Evolutionary conservation across 805 yeast genomes (phyloP), one percentile per base, ranked within the genome.

Genomic region (Kazachstania bromeliacearum): DNA sequence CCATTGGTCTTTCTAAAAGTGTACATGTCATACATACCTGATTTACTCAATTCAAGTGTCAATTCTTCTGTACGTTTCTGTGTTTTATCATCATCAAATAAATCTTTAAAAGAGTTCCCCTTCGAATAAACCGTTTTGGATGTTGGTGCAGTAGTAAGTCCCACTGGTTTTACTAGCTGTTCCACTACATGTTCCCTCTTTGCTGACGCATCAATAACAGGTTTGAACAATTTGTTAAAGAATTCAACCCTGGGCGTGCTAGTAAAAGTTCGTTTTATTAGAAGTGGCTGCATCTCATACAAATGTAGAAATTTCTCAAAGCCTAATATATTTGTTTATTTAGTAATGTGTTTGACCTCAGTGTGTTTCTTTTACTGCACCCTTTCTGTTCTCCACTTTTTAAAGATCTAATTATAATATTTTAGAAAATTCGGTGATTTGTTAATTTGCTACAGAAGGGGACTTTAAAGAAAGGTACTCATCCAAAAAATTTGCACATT

Each of bases 1-100:
- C 97, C 98, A 26, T 77, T 72, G 2, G 89, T 83, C 47, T 79
- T 79, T 33, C 79, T 66, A 51, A 75, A 79, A 2, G 72, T 68
- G 48, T 73, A 73, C 51, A 78, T 66, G 40, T 78, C 80, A 43
- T 74, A 71, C 68, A 77, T 69, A n/a, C 82, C 78, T 19, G 84
- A 76, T 44, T 71, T 73, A 18, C 79, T 71, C 45, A 79, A 68
- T 59, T 81, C 85, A 32, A 65, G 64, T 46, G 77, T 79, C 42
- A 81, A 57, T 40, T 70, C 74, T 36, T 64, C 67, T 19, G 76
- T 64, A 35, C 79, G 61, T 34, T 57, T 50, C 24, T 60, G 54
- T 37, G 73, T 67, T 52, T 70, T 69, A 6, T 68, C 70, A 21
- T 67, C 61, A 41, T 75, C 68, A 42, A 68, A 57, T 46, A 75